Evolutionary conservation across 495 filamentous ascomycete species (phyloP), one percentile per base, ranked within the genome.

Genomic region (Achaetomiella virescens): DNA sequence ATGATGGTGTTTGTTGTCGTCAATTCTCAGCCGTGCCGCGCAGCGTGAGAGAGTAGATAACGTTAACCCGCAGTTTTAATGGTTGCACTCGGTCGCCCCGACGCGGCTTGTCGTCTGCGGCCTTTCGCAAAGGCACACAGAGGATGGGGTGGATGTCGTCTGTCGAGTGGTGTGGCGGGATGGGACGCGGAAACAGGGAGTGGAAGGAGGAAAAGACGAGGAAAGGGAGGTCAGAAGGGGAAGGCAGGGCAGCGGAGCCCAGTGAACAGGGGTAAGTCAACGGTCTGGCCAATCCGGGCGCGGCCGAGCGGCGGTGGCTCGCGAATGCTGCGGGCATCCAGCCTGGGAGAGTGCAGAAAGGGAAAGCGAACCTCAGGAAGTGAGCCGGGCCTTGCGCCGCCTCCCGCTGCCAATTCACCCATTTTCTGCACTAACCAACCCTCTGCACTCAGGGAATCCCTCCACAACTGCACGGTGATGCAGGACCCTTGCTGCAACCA

Each of bases 51-150:
- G 8, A 18, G 20, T 20, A 24, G 35, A 17, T 10, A 35, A 27
- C 15, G 14, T 18, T 44, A 12, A 36, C 14, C 49, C 49, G 18
- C 48, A 47, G 20, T 35, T 38, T 17, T 45, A 50, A 20, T 36
- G 27, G 27, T 25, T 52, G 45, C 57, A 54, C 45, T 62, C 54
- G 48, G 56, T 63, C 59, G 60, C 54, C 61, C 60, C 59, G 60
- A 50, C 54, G 62, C 58, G 54, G 53, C 54, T 62, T 59, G 61
- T 60, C 64, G 54, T 62, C 64, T 63, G 64, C 58, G 61, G 58
- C 60, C 61, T 59, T 54, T 43, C 5, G 38, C 46, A 50, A 55
- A 55, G 61, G 61, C 61, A 53, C 61, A 58, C 56, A 62, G 62
- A 52, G 55, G 27, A 36, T 57, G 59, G 56, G 47, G 42, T 40